A percentile compares a stretch with the other conserved stretches of the same genome.
phyloP scores from a whole-genome alignment of 225 moss, liverwort and hornwort genomes.

The Straminergon stramineum region DNA sequence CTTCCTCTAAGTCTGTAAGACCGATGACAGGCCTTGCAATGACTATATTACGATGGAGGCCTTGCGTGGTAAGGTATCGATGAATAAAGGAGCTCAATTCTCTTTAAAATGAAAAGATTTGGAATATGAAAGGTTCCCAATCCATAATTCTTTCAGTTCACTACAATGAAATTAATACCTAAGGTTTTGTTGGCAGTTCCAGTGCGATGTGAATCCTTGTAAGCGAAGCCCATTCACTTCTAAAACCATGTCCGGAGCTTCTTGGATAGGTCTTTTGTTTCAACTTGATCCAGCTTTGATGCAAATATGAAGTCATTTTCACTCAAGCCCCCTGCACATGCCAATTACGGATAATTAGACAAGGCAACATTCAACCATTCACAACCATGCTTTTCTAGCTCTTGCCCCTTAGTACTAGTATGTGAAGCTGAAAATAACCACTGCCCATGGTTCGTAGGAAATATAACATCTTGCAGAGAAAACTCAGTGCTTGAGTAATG shows the following conservation, averaged over 20 bases:
- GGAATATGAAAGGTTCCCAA: background rate
- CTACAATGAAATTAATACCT: background rate
- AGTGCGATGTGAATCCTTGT: background rate
- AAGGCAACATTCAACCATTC: background rate
- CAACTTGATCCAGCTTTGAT: constrained; percentile 71
- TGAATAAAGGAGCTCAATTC: background rate
- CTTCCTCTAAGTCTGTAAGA: background rate
- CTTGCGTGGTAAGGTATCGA: background rate
- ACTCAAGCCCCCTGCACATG: constrained; percentile 52
- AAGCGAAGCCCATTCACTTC: background rate
- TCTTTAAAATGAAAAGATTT: background rate
- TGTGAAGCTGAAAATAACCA: background rate
- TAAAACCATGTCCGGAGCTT: constrained; percentile 62
- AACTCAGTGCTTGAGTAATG: background rate
- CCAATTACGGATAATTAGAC: background rate
- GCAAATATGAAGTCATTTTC: constrained; percentile 89
- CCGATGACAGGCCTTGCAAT: background rate
- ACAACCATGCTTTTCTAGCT: background rate
- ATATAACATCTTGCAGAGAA: background rate
- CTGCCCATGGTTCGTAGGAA: background rate
- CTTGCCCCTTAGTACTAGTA: background rate
- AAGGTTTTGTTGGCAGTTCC: background rate
- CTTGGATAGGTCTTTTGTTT: constrained; percentile 62
- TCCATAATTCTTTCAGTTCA: background rate
- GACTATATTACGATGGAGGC: background rate